Evolutionary conservation across 2,329 filamentous ascomycete genomes (phyloP).

Genomic region (Plectosphaerella cucumerina): DNA sequence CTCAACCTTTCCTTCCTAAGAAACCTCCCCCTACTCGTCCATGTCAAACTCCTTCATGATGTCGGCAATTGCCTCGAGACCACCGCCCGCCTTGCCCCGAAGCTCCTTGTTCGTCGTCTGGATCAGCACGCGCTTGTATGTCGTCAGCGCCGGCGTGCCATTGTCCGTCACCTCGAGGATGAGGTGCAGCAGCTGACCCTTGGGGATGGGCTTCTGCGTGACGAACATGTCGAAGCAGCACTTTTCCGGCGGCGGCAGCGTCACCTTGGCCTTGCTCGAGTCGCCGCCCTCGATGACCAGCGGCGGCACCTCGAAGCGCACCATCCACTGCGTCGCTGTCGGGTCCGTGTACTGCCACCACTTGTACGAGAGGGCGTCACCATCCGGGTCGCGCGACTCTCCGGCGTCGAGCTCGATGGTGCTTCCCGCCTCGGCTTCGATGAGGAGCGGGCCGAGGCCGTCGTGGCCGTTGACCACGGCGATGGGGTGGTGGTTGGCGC

Average conservation of each 20-base stretch:
- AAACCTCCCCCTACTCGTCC: neutral
- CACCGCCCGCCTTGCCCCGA: slow-evolving; percentile 13
- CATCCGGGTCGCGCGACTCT: slow-evolving; percentile 40
- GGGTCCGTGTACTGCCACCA: slow-evolving; percentile 44
- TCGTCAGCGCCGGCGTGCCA: slow-evolving; percentile 36
- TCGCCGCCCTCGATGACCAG: slow-evolving; percentile 19
- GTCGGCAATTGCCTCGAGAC: neutral
- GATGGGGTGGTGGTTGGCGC: slow-evolving; percentile 42
- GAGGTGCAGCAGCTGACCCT: slow-evolving; percentile 40
- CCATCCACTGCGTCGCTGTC: slow-evolving; percentile 31
- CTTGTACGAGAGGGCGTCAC: slow-evolving; percentile 35
- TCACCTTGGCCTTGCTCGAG: slow-evolving; percentile 17
- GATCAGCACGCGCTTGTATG: slow-evolving; percentile 37
- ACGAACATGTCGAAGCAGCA: slow-evolving; percentile 23
- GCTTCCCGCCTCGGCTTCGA: slow-evolving; percentile 25
- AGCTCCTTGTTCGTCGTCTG: slow-evolving; percentile 24
- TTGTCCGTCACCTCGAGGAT: slow-evolving; percentile 43
- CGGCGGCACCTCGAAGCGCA: slow-evolving; percentile 29
- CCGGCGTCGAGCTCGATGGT: slow-evolving; percentile 38
- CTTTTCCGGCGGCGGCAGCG: slow-evolving; percentile 32
- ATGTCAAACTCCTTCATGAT: neutral
- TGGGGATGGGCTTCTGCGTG: slow-evolving; percentile 22
- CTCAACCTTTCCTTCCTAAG: too few relatives aligned
- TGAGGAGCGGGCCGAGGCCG: slow-evolving; percentile 29
- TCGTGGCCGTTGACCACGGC: slow-evolving; percentile 33